A percentile compares a stretch with the other conserved stretches of the same genome.
Conservation (phyloP, 306 rosid genomes). For the Rubus parviflorus region DNA sequence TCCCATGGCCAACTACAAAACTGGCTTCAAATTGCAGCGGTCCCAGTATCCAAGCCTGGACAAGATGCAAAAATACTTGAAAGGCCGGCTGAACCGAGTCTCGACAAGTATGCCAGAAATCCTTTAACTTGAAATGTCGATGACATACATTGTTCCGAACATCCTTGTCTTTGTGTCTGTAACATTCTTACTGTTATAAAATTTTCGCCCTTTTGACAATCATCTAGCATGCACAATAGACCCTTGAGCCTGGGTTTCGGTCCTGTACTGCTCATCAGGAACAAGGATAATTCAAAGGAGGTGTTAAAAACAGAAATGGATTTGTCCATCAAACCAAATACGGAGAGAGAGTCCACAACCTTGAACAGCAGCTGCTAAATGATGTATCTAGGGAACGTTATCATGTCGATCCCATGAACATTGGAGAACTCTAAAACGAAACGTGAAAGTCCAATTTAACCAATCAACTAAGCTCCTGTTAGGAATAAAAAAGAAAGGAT, state of each 20-base stretch:
- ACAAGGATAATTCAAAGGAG: neutral
- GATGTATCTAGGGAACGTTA: neutral
- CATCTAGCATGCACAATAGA: neutral
- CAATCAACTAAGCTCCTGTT: neutral
- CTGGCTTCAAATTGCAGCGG: too few relatives aligned
- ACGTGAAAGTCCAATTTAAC: neutral
- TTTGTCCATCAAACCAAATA: neutral
- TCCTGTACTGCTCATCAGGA: neutral
- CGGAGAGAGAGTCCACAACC: neutral
- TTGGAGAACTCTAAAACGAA: neutral
- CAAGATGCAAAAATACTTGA: neutral
- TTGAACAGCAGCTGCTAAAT: neutral
- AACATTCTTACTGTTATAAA: neutral
- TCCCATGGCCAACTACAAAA: neutral
- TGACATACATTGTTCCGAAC: neutral
- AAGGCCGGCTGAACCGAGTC: neutral
- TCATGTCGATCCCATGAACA: neutral
- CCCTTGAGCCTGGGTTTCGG: neutral
- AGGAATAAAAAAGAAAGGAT: neutral
- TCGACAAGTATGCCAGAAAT: neutral
- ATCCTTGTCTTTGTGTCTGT: neutral
- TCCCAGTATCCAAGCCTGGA: neutral
- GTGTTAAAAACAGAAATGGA: neutral
- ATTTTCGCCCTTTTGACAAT: neutral
- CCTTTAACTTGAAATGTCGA: neutral